Percentiles rank a stretch among this genome's conserved stretches.
Conservation (phyloP, 2,329 filamentous ascomycete species). For the Immersiporthe knoxdaviesiana region DNA sequence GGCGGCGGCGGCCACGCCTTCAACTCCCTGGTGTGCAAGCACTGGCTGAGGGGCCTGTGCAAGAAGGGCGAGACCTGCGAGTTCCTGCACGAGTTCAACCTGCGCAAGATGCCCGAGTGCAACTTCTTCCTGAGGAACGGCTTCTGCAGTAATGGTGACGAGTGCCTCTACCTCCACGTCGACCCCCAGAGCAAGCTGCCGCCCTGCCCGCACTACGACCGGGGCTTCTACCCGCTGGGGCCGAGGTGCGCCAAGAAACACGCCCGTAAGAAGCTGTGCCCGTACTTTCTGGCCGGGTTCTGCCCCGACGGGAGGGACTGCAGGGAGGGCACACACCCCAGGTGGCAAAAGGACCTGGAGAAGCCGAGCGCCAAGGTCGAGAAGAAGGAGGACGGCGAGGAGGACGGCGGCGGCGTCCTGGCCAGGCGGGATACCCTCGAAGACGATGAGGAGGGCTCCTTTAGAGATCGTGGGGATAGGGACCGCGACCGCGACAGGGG, state of each 20-base stretch:
- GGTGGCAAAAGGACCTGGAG: constrained; percentile 77
- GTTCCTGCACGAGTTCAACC: constrained; percentile 97
- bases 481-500: constrained; percentile 42
- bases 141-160: constrained; percentile 95
- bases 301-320: constrained; percentile 82
- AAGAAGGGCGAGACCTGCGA: constrained; percentile 98
- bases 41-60: constrained; percentile 95
- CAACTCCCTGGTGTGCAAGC: constrained; percentile 93
- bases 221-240: constrained; percentile 91
- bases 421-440: constrained; percentile 38
- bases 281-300: constrained; percentile 89
- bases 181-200: constrained; percentile 79
- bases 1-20: constrained; percentile 53
- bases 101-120: constrained; percentile 97
- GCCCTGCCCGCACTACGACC: constrained; percentile 88
- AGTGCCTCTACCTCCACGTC: constrained; percentile 91
- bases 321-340: constrained; percentile 79
- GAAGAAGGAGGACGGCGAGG: constrained; percentile 63
- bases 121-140: constrained; percentile 93
- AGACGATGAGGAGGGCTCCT: constrained; percentile 38
- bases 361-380: constrained; percentile 74
- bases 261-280: constrained; percentile 78
- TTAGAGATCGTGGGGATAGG: constrained; percentile 44
- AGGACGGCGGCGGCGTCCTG: constrained; percentile 52
- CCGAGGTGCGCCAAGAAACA: constrained; percentile 88